A percentile compares a stretch with the other conserved stretches of the same genome.
These are phyloP conservation scores for Tolypocladium amazonense DNA, from an alignment of 2,329 filamentous ascomycete species.

Conservation along the genomic window DNA sequence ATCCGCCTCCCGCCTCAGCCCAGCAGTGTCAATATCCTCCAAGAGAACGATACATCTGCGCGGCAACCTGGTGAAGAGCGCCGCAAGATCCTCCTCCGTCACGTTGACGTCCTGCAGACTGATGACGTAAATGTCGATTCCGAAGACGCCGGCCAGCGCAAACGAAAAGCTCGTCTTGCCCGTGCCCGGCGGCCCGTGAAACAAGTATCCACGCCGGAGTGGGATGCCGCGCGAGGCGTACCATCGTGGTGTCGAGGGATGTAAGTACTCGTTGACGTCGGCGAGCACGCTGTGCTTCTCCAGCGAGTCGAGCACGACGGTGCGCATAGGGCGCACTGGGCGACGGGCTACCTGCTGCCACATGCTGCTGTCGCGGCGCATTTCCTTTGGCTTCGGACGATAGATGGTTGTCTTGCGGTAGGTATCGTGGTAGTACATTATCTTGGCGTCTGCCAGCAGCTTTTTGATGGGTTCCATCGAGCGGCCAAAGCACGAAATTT, in stretches of 20 bases:
- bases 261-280: constrained; percentile 71
- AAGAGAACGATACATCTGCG: constrained; percentile 54
- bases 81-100: constrained; percentile 49
- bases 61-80: constrained; percentile 50
- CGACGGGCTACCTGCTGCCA: constrained; percentile 51
- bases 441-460: constrained; percentile 42
- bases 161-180: constrained; percentile 62
- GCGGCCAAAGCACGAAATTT: constrained; percentile 44
- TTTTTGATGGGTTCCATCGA: constrained; percentile 41
- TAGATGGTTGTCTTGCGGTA: constrained; percentile 49
- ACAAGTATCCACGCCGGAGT: constrained; percentile 66
- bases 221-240: constrained; percentile 69
- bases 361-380: constrained; percentile 32
- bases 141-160: constrained; percentile 54
- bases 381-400: constrained; percentile 35
- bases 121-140: constrained; percentile 56
- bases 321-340: constrained; percentile 60
- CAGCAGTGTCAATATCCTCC: constrained; percentile 60
- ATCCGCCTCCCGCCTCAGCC: constrained; percentile 34
- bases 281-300: constrained; percentile 56
- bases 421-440: constrained; percentile 39
- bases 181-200: constrained; percentile 65
- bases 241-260: constrained; percentile 59
- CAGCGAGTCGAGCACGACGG: constrained; percentile 59
- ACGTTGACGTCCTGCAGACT: constrained; percentile 44